Conservation (phyloP, 1,139 yeast species). For the Debaryomyces robertsiae region DNA sequence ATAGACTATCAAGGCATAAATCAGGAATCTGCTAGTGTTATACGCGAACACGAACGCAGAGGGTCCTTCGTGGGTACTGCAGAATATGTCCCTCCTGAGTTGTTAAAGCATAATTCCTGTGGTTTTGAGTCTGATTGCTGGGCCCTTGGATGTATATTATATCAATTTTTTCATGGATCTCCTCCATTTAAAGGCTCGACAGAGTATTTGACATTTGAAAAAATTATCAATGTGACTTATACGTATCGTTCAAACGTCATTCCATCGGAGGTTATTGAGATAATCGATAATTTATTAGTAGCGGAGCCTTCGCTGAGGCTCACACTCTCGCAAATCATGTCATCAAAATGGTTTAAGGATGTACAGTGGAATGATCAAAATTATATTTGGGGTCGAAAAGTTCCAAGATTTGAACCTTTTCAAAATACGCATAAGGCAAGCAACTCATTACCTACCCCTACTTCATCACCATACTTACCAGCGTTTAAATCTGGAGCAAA, state of each 20-base stretch:
- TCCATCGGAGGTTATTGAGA: constrained; percentile 57
- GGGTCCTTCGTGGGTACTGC: constrained; percentile 69
- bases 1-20: constrained; percentile 39
- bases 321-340: constrained; percentile 39
- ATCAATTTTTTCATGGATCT: constrained; percentile 89
- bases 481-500: constrained; percentile 42
- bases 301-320: constrained; percentile 40
- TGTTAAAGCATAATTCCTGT: constrained; percentile 76
- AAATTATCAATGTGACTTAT: constrained; percentile 81
- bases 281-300: constrained; percentile 69
- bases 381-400: constrained; percentile 49
- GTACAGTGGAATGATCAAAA: constrained; percentile 46
- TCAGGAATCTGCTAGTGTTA: constrained; percentile 14
- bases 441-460: constrained; percentile 19
- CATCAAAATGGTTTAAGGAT: constrained; percentile 41
- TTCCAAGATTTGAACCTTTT: constrained; percentile 55
- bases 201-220: constrained; percentile 92
- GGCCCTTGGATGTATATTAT: constrained; percentile 95
- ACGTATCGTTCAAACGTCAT: constrained; percentile 75
- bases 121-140: constrained; percentile 92
- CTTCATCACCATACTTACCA: constrained; percentile 34
- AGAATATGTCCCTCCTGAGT: constrained; percentile 88
- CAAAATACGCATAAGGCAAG: constrained; percentile 31
- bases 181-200: constrained; percentile 98
- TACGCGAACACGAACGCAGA: constrained; percentile 48